Evolutionary conservation across 768 basidiomycete species (phyloP), one percentile per base, ranked within the genome.

Genomic region (Termitomyces titanicus): DNA sequence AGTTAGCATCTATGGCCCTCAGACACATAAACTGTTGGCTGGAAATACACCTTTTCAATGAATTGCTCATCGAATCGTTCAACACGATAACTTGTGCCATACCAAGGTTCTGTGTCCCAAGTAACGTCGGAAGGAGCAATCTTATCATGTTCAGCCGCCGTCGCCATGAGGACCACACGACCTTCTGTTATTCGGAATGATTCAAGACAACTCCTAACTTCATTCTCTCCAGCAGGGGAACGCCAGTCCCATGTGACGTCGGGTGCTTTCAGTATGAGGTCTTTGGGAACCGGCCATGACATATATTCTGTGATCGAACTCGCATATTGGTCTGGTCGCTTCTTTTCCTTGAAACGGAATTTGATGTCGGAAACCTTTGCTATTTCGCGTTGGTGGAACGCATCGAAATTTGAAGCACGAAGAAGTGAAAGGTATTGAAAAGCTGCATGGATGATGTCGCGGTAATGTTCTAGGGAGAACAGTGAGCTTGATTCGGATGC

Each of bases 281-380:
- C 88, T 29, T 80, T 76, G n/a, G 94, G 92, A 22, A 88, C 81
- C 3, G 94, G 95, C 76, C 85, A 85, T 1, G 81, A 71, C 83
- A 98, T 83, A 59, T 80, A 79, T 63, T 89, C 84, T 0, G 94
- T 67, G 27, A 97, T 73, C 67, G 80, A 82, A 9, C 85, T 81
- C 1, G 89, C 92, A 70, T 97, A 96, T 44, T 79, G 74, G 49
- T 93, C 88, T 0, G 94, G 87, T 22, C 82, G 78, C 33, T 80
- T 79, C 69, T 95, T 94, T 70, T 98, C 95, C 44, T 84, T 78
- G 69, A 94, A 98, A 24, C 86, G 81, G 77, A 97, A 98, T 13
- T 82, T 83, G 17, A 85, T 91, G 18, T 78, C 72, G 20, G 87
- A 81, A 29, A 99, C 76, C 18, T 76, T 77, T 34, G 84, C 81